Base-by-base conservation (phyloP, 768 basidiomycete species). In the Suillus paluster region DNA sequence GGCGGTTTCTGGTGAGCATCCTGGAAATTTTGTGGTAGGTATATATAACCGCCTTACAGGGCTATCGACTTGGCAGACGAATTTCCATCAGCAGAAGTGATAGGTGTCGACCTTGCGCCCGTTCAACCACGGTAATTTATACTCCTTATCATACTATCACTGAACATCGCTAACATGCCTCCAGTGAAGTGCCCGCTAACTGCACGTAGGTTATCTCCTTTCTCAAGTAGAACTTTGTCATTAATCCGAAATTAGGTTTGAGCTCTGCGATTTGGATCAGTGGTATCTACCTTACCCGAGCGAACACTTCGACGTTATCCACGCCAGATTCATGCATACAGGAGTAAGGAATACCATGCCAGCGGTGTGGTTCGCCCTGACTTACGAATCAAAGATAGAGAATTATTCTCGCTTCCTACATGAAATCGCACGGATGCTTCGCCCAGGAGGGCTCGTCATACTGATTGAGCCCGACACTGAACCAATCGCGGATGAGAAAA, bases 31-130 rank as follows among this genome's bases (percentile, higher is more conserved):
- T 23, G 42, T 42, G 39, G 11, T 60, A 4, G 19, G 49, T 65
- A 58, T 56, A 41, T 57, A 8, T 58, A 39, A 14, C 53, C 58
- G 33, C 58, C 44, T 56, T 36, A 53, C 67, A 90, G 88, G 89
- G 86, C 89, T 27, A 84, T 90, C 65, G 86, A 86, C 72, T 83
- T 90, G 75, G 89, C 89, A 54, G 87, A 90, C 66, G 87, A 88
- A 73, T 90, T 91, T 72, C 86, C 85, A 48, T 71, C 76, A 54
- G 86, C 81, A 62, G 86, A 89, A 65, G 86, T 90, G 64, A 81
- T 86, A 70, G 89, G 88, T 25, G 78, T 89, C 63, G 89, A 91
- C 77, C 81, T 91, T 38, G 88, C 88, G 25, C 89, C 89, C 64
- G 84, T 90, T 44, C 89, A 90, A 70, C 87, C 89, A 54, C 81